Conservation (phyloP, 2,329 filamentous ascomycete species). For the Calonectria fujianensis region DNA sequence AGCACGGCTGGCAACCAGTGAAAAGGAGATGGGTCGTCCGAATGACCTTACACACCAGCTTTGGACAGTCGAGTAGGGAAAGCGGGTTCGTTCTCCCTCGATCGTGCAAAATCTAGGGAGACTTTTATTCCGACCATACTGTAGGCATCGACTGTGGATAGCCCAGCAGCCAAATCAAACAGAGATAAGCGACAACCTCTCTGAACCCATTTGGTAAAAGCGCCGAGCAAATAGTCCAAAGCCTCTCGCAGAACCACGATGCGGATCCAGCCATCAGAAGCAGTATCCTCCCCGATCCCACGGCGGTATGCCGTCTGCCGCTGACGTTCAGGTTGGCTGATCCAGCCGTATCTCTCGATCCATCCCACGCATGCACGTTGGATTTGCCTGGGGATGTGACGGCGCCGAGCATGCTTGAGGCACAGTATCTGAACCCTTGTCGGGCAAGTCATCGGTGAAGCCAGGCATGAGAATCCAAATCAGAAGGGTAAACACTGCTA, state of each 20-base stretch:
- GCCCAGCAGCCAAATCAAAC: background rate
- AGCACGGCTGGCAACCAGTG: background rate
- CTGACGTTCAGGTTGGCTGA: background rate
- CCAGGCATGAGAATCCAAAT: background rate
- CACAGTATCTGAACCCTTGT: conserved; percentile 16
- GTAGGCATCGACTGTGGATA: no score
- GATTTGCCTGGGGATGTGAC: background rate
- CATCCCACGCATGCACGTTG: background rate
- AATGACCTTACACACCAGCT: background rate
- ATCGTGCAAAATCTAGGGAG: background rate
- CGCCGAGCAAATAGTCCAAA: conserved; percentile 4
- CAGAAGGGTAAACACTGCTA: background rate
- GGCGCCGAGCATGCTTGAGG: background rate
- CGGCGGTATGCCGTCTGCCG: background rate
- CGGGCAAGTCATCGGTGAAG: background rate
- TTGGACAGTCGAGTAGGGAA: background rate
- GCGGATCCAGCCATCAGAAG: background rate
- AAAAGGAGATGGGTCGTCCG: no score
- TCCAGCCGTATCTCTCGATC: background rate
- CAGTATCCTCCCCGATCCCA: background rate
- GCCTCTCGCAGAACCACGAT: background rate
- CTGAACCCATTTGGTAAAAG: conserved; percentile 6
- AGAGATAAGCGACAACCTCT: conserved; percentile 3
- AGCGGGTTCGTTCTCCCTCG: no score
- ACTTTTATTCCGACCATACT: background rate